Conservation (phyloP, 768 basidiomycete species). For the Porpolomopsis calyptriformis region DNA sequence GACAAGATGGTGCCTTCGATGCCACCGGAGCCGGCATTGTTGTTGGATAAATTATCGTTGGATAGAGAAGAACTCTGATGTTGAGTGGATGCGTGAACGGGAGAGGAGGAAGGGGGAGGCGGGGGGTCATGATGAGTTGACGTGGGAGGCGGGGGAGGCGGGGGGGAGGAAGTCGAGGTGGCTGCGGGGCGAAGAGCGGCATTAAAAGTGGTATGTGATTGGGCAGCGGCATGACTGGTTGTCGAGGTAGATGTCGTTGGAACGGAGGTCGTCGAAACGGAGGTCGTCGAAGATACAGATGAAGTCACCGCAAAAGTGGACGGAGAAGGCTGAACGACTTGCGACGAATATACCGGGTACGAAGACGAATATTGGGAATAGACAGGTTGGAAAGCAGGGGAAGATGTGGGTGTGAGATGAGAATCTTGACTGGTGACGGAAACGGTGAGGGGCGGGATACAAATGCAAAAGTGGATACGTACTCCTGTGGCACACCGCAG, state of each 20-base stretch:
- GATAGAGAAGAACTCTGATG: not conserved
- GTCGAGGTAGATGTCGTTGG: not conserved
- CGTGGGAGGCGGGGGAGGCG: constrained; percentile 10
- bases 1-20: constrained; percentile 46
- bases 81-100: constrained; percentile 8
- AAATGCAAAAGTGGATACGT: no score
- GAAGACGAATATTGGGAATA: no score
- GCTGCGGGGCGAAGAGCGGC: constrained; percentile 5
- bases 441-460: no score
- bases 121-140: constrained; percentile 7
- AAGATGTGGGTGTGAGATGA: no score
- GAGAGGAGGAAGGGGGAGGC: constrained; percentile 10
- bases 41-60: not conserved
- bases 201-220: not conserved
- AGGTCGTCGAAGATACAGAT: no score
- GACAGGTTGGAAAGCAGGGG: no score
- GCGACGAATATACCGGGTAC: no score
- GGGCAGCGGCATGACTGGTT: not conserved
- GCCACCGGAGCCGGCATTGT: constrained; percentile 19
- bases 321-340: no score
- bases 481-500: constrained; percentile 3
- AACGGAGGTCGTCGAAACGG: no score
- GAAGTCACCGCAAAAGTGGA: no score
- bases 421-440: no score
- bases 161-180: constrained; percentile 13